Conservation (phyloP, 1,284 basidiomycete species). For the Ceratobasidium theobromae region DNA sequence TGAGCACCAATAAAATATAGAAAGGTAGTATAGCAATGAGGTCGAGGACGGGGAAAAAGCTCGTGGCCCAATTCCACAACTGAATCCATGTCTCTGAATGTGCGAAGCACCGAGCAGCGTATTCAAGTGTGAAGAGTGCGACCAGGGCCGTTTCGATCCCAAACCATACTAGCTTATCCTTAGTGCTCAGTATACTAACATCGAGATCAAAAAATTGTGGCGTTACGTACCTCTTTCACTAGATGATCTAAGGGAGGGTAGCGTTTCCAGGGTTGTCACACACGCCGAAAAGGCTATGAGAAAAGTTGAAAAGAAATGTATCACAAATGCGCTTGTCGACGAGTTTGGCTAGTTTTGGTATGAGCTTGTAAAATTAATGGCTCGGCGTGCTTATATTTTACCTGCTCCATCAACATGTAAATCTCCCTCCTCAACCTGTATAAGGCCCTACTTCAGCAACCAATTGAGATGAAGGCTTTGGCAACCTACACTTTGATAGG, state of each 20-base stretch:
- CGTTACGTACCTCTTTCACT: slow-evolving; percentile 15
- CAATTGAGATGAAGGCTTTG: background rate
- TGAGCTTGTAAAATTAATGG: background rate
- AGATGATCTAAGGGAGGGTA: slow-evolving; percentile 60
- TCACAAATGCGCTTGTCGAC: slow-evolving; percentile 62
- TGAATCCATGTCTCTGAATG: slow-evolving; percentile 46
- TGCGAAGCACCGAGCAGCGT: slow-evolving; percentile 43
- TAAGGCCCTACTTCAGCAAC: no score
- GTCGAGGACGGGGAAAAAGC: slow-evolving; percentile 85
- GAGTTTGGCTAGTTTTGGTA: slow-evolving; percentile 61
- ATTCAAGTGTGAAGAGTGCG: slow-evolving; percentile 80
- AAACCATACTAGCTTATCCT: slow-evolving; percentile 65
- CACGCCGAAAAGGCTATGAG: slow-evolving; percentile 71
- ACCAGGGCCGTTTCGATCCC: slow-evolving; percentile 75
- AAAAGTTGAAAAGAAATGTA: slow-evolving; percentile 63
- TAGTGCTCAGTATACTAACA: slow-evolving; percentile 55
- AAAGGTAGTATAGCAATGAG: slow-evolving; percentile 82
- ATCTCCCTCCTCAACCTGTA: slow-evolving; percentile 18
- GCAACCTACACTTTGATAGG: slow-evolving; percentile 6
- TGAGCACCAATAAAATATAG: slow-evolving; percentile 80
- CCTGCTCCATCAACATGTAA: slow-evolving; percentile 29
- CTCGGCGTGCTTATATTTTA: background rate
- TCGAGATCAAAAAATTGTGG: background rate
- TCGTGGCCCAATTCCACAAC: slow-evolving; percentile 50
- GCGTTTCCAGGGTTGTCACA: slow-evolving; percentile 81